Evolutionary conservation across 169 alveolate genomes (phyloP), one percentile per base, ranked within the genome.

Genomic region (Cryptosporidium bovis): DNA sequence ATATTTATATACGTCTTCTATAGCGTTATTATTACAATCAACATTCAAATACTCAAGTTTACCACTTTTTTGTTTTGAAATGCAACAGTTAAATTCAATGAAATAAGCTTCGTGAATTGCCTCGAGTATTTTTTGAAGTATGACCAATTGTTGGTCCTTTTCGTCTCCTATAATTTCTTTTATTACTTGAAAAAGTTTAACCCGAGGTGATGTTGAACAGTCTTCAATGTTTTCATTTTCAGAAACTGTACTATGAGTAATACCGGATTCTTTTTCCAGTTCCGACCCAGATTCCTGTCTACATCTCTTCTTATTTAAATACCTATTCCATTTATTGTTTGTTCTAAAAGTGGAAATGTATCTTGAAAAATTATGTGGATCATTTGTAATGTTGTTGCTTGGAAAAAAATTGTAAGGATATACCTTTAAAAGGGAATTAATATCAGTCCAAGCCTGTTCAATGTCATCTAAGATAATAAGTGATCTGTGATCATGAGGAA

Each of bases 401-500:
- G 87, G 87, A 18, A 77, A 77, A 48, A 77, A 77, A 33, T 77
- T 55, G 40, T 77, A 77, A 31, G 87, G 87, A 48, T 77, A 77
- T 10, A 60, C 87, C 24, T 77, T 77, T 31, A 77, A 60, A 13
- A 77, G 53, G 3, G 87, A 77, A 50, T 77, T 77, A 40, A 62
- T 60, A 15, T 77, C 71, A 4, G 77, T 60, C 87, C 87, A 77
- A 12, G 87, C 87, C 40, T 77, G 87, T 15, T 77, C 87, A 34
- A 77, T 77, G 50, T 77, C 87, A 36, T 77, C 87, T 40, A 77
- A 46, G 1, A 77, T 62, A 3, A 77, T 66, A 8, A 77, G 48
- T 24, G 87, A 55, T 58, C 87, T 68, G 48, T 77, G 87, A n/a
- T 77, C 87, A 62, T 77, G 55, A 5, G 87, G 87, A 48, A 77